phyloP scores from a whole-genome alignment of 1,284 basidiomycete species.

The Austroboletus novae-zelandiae region DNA sequence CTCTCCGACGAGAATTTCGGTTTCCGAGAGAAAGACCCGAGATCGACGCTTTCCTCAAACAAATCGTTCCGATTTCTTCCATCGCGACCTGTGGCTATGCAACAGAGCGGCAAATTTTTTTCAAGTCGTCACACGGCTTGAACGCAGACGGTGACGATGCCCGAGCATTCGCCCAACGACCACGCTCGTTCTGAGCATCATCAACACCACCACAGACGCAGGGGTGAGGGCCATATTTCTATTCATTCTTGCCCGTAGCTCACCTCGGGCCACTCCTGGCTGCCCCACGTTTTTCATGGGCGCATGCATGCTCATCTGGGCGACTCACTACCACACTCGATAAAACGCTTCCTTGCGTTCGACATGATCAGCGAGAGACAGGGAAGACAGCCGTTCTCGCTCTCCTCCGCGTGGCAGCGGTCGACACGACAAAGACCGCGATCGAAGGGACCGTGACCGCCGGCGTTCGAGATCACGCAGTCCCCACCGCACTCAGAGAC shows the following conservation, averaged over 20 bases:
- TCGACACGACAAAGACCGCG: constrained; percentile 10
- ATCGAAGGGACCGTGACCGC: constrained; percentile 2
- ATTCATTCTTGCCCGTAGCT: constrained; percentile 12
- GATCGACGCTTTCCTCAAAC: too few relatives aligned
- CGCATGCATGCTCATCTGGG: constrained; percentile 16
- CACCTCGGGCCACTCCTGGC: constrained; percentile 25
- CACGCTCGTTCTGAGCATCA: constrained; percentile 4
- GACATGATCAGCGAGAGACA: constrained; percentile 13
- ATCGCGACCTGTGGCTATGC: too few relatives aligned
- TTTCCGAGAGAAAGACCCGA: too few relatives aligned
- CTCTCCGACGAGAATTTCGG: too few relatives aligned
- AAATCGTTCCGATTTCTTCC: too few relatives aligned
- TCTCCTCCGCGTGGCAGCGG: constrained; percentile 16
- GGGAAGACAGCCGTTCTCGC: constrained; percentile 23
- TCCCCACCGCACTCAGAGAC: constrained; percentile 10
- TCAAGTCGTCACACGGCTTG: too few relatives aligned
- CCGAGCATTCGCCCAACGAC: constrained; percentile 5
- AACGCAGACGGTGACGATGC: constrained; percentile 5
- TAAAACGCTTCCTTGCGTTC: background rate
- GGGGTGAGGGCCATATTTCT: constrained; percentile 24
- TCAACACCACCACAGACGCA: constrained; percentile 11
- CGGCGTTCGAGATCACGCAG: constrained; percentile 27
- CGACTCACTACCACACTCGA: constrained; percentile 7
- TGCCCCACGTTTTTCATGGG: constrained; percentile 12
- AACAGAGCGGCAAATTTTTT: too few relatives aligned